phyloP scores from a whole-genome alignment of 2,329 filamentous ascomycete species.

The Penicillium psychrosexuale region DNA sequence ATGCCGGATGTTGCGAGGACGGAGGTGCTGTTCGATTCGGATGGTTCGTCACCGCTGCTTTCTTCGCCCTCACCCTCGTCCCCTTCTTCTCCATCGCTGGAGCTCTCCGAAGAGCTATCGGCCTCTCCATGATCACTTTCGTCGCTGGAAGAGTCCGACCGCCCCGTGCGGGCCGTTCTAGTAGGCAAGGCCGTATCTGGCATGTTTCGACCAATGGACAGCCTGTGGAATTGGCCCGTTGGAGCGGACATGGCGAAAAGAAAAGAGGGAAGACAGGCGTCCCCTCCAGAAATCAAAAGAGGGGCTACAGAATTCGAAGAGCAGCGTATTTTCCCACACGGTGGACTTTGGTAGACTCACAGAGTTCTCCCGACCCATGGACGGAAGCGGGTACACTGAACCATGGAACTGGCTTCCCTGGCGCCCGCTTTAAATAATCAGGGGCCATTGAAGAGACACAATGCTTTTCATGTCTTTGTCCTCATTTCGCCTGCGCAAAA shows the following conservation, averaged over 20 bases:
- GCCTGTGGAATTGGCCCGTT: slow-evolving; percentile 38
- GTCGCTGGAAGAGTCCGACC: slow-evolving; percentile 18
- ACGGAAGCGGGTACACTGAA: slow-evolving; percentile 33
- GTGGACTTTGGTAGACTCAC: slow-evolving; percentile 16
- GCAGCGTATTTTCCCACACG: slow-evolving; percentile 15
- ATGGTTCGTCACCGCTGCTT: slow-evolving; percentile 18
- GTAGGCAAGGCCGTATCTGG: slow-evolving; percentile 26
- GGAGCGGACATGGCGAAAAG: slow-evolving; percentile 38
- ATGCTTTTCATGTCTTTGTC: background rate
- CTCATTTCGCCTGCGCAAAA: slow-evolving; percentile 1
- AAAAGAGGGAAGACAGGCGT: slow-evolving; percentile 11
- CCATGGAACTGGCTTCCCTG: slow-evolving; percentile 25
- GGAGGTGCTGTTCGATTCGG: slow-evolving; percentile 18
- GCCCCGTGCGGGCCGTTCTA: slow-evolving; percentile 13
- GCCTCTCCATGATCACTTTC: slow-evolving; percentile 14
- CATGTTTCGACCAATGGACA: slow-evolving; percentile 40
- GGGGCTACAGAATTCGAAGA: slow-evolving; percentile 6
- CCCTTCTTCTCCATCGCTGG: slow-evolving; percentile 8
- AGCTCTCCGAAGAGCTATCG: slow-evolving; percentile 15
- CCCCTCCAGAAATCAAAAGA: slow-evolving; percentile 1
- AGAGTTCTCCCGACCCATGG: slow-evolving; percentile 39
- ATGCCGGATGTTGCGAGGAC: slow-evolving; percentile 34
- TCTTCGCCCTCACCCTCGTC: slow-evolving; percentile 17
- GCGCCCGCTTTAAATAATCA: slow-evolving; percentile 29
- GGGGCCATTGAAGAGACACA: slow-evolving; percentile 2